Conservation (phyloP, 177 flowering plant genomes). For the Vitis hybrid region DNA sequence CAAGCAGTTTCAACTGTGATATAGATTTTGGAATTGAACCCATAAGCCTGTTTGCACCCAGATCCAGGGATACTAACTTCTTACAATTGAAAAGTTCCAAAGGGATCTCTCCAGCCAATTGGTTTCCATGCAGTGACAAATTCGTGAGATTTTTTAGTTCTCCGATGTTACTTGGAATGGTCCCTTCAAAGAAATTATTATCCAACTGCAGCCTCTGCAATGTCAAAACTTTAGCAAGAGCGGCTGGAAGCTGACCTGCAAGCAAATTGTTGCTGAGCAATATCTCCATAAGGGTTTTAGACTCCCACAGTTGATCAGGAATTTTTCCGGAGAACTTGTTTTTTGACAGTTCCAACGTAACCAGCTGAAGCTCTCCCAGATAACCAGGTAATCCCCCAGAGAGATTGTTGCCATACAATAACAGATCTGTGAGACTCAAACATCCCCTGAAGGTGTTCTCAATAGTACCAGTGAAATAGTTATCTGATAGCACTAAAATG, state of each 20-base stretch:
- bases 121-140: slow-evolving; percentile 57
- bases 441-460: slow-evolving; percentile 40
- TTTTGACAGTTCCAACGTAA: slow-evolving; percentile 45
- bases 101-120: neutral
- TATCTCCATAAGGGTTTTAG: slow-evolving; percentile 54
- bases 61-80: slow-evolving; percentile 55
- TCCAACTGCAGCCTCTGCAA: slow-evolving; percentile 50
- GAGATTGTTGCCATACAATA: slow-evolving; percentile 43
- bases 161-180: slow-evolving; percentile 53
- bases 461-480: slow-evolving; percentile 46
- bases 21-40: slow-evolving; percentile 20
- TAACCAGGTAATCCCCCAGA: slow-evolving; percentile 52
- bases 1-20: no score
- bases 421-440: slow-evolving; percentile 40
- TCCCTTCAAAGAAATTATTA: slow-evolving; percentile 47
- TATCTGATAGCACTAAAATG: slow-evolving; percentile 37
- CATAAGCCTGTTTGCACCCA: slow-evolving; percentile 45
- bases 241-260: slow-evolving; percentile 39
- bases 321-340: slow-evolving; percentile 49
- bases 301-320: slow-evolving; percentile 54
- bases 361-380: slow-evolving; percentile 47
- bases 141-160: slow-evolving; percentile 55
- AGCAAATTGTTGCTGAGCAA: slow-evolving; percentile 44
- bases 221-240: slow-evolving; percentile 23
- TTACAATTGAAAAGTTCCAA: slow-evolving; percentile 46